Base-by-base conservation (phyloP, 805 yeast genomes). In the Candida multigemmis region DNA sequence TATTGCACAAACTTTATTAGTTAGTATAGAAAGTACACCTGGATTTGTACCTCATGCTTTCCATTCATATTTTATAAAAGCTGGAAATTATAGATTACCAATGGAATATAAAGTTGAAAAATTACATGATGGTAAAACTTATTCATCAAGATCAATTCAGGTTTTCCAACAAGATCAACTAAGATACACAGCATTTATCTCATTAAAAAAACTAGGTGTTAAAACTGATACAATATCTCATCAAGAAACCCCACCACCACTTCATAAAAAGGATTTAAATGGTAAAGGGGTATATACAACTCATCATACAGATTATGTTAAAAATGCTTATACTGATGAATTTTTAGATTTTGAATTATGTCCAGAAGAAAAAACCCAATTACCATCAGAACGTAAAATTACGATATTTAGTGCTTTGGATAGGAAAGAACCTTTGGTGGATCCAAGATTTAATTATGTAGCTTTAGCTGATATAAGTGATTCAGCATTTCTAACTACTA, bases 1-100 rank as follows among this genome's bases (percentile, higher is more conserved):
- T 22, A 72, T 75, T 11, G 81, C 82, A 0, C 86, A 78, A 39
- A 57, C 84, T 3, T 48, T 77, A 3, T 46, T 68, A 32, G 83
- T 82, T 5, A 75, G 79, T 3, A 53, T 76, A 18, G 58, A 64
- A 25, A 66, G 74, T 6, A 52, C 63, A 1, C 55, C 46, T 7
- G 37, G 37, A 19, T 47, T 41, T 17, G 58, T 72, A 5, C 85
- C 86, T 1, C 63, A 68, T 18, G 68, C 83, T 7, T 51, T 75
- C 30, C 86, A 78, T 42, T 64, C 76, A 11, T 74, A 71, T 44
- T 79, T 79, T 40, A 44, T 79, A 6, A 48, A 54, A 10, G 71
- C 77, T 1, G 85, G 81, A 0, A 51, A 60, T 21, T 59, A 67
- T 0, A 38, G 40, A 1, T 34, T 50, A 1, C 68, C 69, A 11